A percentile compares a stretch with the other conserved stretches of the same genome.
Evolutionary conservation across 2,329 filamentous ascomycete species (phyloP).

Genomic region (Epichloe glyceriae): DNA sequence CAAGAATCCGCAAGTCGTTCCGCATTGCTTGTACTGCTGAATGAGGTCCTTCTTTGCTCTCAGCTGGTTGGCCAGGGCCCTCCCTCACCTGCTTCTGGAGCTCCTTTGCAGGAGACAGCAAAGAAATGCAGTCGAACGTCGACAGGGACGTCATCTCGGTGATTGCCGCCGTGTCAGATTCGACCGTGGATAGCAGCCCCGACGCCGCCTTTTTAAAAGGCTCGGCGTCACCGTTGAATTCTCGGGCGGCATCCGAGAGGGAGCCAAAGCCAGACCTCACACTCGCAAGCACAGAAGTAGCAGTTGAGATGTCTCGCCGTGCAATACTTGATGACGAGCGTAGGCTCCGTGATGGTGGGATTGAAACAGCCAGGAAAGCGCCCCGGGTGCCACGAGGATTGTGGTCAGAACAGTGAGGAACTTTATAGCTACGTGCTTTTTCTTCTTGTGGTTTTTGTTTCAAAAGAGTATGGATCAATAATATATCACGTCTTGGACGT

Average conservation of each 20-base stretch:
- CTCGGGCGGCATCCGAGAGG: slow-evolving; percentile 2
- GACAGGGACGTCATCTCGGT: slow-evolving; percentile 6
- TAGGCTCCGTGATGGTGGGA: not conserved
- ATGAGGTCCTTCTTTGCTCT: slow-evolving; percentile 2
- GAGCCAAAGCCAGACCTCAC: slow-evolving; percentile 5
- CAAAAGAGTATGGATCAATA: no score
- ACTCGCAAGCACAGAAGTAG: slow-evolving; percentile 6
- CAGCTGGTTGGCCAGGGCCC: slow-evolving; percentile 3
- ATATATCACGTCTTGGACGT: no score
- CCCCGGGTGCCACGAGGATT: not conserved
- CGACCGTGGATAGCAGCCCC: slow-evolving; percentile 4
- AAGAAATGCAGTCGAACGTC: slow-evolving; percentile 4
- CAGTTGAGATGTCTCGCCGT: slow-evolving; percentile 7
- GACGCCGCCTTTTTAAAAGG: slow-evolving; percentile 3
- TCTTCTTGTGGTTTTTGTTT: no score
- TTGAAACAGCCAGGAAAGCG: not conserved
- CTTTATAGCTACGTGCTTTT: not conserved
- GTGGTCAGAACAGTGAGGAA: not conserved
- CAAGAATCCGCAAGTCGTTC: slow-evolving; percentile 1
- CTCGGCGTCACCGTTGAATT: slow-evolving; percentile 6
- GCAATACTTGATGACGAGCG: not conserved
- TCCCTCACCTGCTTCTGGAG: slow-evolving; percentile 5
- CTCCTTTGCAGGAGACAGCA: slow-evolving; percentile 5
- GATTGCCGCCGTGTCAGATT: slow-evolving; percentile 4
- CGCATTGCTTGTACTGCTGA: slow-evolving; percentile 5